These are phyloP conservation scores for Murraya koenigii DNA, from an alignment of 345 rosid species.

Conservation along the genomic window DNA sequence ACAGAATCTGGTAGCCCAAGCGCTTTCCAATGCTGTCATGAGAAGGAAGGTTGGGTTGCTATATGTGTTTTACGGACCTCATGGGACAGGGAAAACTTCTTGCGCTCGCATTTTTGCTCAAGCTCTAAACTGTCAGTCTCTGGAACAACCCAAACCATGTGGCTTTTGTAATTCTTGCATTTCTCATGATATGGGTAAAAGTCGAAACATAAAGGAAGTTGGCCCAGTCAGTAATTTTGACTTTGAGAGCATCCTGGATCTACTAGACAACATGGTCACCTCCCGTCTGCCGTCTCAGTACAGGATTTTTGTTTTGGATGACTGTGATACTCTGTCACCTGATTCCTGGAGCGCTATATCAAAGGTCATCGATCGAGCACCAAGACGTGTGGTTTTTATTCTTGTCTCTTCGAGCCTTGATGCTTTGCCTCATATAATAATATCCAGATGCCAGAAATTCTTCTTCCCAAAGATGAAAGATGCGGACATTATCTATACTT, in stretches of 20 bases:
- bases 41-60: conserved; percentile 81
- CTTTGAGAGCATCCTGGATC: conserved; percentile 64
- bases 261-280: conserved; percentile 59
- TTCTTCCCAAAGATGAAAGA: conserved; percentile 94
- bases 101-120: conserved; percentile 89
- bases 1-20: conserved; percentile 84
- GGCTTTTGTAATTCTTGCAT: conserved; percentile 75
- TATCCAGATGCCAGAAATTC: conserved; percentile 95
- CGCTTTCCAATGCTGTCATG: conserved; percentile 77
- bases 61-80: conserved; percentile 93
- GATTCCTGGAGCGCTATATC: conserved; percentile 85
- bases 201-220: conserved; percentile 62
- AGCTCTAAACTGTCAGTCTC: conserved; percentile 86
- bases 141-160: conserved; percentile 75
- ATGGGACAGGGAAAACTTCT: conserved; percentile 94
- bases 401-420: conserved; percentile 90
- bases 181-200: conserved; percentile 72
- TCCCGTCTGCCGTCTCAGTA: conserved; percentile 56
- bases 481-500: conserved; percentile 69
- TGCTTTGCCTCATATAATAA: conserved; percentile 82
- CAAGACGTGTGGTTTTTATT: conserved; percentile 72
- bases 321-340: conserved; percentile 71
- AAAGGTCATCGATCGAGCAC: conserved; percentile 78
- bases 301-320: conserved; percentile 75
- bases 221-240: conserved; percentile 80